These are phyloP conservation scores for Acacia confusa DNA, from an alignment of 306 rosid species.

Conservation along the genomic window DNA sequence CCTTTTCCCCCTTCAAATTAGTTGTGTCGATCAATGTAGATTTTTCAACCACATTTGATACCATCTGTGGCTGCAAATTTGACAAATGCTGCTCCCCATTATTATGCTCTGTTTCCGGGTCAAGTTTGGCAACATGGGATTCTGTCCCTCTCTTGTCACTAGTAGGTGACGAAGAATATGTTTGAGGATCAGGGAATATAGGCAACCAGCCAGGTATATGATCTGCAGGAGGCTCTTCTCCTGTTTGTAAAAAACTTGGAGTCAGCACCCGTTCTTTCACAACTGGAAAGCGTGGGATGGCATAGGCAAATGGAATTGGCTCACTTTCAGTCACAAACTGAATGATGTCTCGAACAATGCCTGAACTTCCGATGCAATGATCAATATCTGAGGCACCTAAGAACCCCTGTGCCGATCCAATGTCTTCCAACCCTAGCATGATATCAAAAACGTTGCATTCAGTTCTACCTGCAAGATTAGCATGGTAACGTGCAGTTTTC, in stretches of 20 bases:
- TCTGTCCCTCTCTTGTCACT: conserved; percentile 44
- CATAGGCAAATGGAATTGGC: conserved; percentile 54
- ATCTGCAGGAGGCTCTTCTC: conserved; percentile 62
- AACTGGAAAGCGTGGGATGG: conserved; percentile 67
- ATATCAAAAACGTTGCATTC: conserved; percentile 69
- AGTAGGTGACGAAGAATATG: conserved; percentile 34
- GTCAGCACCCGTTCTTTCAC: conserved; percentile 53
- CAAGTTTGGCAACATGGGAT: conserved; percentile 37
- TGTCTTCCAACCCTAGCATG: conserved; percentile 77
- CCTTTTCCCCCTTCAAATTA: conserved; percentile 53
- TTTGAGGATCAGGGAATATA: conserved; percentile 64
- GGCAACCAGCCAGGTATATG: conserved; percentile 93
- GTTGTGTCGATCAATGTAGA: conserved; percentile 39
- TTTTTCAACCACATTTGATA: conserved; percentile 50
- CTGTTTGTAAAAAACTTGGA: conserved; percentile 58
- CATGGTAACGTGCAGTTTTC: conserved; percentile 56
- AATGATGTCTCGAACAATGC: conserved; percentile 51
- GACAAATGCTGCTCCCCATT: conserved; percentile 44
- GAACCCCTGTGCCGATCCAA: conserved; percentile 70
- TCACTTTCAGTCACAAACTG: conserved; percentile 46
- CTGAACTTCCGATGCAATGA: conserved; percentile 68
- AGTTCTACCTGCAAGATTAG: conserved; percentile 72
- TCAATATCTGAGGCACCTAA: conserved; percentile 68
- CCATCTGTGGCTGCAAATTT: conserved; percentile 56
- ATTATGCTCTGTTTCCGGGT: conserved; percentile 51